Conservation (phyloP, 2,329 filamentous ascomycete genomes). For the Penicillium aurantiogriseum region DNA sequence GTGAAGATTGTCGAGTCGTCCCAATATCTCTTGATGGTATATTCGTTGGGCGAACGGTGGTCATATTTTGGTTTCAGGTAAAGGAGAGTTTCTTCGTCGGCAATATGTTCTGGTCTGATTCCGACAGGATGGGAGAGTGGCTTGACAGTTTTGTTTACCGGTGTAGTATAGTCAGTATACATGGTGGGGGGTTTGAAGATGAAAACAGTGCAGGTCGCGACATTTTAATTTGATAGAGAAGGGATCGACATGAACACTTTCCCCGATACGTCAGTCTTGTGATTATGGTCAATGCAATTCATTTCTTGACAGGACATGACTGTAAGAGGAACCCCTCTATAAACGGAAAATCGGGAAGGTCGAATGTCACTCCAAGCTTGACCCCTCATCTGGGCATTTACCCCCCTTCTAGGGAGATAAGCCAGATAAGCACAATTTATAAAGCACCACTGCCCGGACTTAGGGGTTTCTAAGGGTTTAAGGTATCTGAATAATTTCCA, state of each 20-base stretch:
- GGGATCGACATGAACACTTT: too few species aligned
- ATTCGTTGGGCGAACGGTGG: neutral
- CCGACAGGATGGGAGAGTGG: constrained; percentile 15
- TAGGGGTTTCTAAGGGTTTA: too few species aligned
- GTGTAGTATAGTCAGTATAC: neutral
- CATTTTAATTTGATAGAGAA: too few species aligned
- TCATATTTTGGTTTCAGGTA: constrained; percentile 24
- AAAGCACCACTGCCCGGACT: neutral
- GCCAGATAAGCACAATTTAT: constrained; percentile 1
- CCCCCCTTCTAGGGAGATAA: neutral
- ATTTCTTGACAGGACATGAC: neutral
- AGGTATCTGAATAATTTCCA: neutral
- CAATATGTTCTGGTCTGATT: constrained; percentile 25
- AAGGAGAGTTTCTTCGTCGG: constrained; percentile 21
- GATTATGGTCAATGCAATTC: too few species aligned
- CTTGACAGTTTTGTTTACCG: neutral
- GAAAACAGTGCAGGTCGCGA: neutral
- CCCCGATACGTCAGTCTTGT: neutral
- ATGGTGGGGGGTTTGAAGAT: neutral
- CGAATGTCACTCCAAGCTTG: neutral
- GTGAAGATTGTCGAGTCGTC: too few species aligned
- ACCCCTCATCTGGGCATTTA: neutral
- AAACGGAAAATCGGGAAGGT: neutral
- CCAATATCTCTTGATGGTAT: too few species aligned
- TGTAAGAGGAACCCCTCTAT: neutral